A percentile compares a stretch with the other conserved stretches of the same genome.
Conservation (phyloP, 2,329 filamentous ascomycete species). For the Botrytis fabae region DNA sequence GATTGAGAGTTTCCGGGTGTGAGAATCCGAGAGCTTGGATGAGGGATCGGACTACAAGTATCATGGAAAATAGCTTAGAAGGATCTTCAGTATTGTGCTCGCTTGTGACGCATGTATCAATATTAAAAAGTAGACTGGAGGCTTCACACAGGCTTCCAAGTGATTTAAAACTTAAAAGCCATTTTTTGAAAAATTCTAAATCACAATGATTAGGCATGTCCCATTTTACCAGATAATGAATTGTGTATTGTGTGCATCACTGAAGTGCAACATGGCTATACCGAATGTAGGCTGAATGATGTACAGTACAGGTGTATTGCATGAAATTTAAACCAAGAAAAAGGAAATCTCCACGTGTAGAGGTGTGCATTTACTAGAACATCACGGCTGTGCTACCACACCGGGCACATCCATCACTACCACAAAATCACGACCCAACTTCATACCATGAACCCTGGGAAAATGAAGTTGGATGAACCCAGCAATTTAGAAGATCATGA, state of each 20-base stretch:
- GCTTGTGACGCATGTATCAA: constrained; percentile 19
- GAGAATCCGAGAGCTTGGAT: constrained; percentile 24
- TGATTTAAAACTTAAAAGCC: constrained; percentile 5
- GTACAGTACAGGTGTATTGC: constrained; percentile 20
- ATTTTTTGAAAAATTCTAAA: not conserved
- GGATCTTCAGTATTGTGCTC: constrained; percentile 15
- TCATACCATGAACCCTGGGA: constrained; percentile 18
- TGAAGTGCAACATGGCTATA: constrained; percentile 17
- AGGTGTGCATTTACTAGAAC: constrained; percentile 14
- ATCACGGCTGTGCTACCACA: constrained; percentile 22
- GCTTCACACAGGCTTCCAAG: constrained; percentile 1
- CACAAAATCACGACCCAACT: constrained; percentile 20
- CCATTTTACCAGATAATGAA: constrained; percentile 11
- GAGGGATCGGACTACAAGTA: constrained; percentile 22
- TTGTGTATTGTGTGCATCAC: constrained; percentile 4
- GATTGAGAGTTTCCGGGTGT: constrained; percentile 14
- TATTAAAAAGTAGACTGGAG: constrained; percentile 17
- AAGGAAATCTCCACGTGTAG: constrained; percentile 21
- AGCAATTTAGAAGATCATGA: constrained; percentile 15
- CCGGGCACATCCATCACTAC: constrained; percentile 3
- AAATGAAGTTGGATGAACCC: not conserved
- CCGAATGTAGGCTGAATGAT: constrained; percentile 10
- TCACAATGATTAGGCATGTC: constrained; percentile 8
- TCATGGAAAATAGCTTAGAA: constrained; percentile 11
- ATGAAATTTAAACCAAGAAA: constrained; percentile 17